Conservation (phyloP, 2,329 filamentous ascomycete genomes). For the Apiospora pterosperma region DNA sequence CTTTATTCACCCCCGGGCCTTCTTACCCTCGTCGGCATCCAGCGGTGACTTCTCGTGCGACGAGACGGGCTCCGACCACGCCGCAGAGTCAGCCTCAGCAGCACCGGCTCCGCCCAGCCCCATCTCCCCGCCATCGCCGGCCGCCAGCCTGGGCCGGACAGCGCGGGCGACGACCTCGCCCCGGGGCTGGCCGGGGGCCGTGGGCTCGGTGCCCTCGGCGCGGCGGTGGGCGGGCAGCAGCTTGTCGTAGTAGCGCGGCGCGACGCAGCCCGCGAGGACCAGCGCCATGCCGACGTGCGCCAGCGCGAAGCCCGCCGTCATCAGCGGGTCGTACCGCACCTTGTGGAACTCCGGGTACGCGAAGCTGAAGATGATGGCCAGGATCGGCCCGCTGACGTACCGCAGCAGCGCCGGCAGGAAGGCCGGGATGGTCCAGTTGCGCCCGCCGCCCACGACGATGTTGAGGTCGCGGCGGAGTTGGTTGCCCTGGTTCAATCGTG, state of each 20-base stretch:
- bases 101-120: neutral
- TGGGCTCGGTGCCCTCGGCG: slow-evolving; percentile 34
- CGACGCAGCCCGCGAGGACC: slow-evolving; percentile 44
- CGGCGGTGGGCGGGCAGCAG: slow-evolving; percentile 46
- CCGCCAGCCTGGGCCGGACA: neutral
- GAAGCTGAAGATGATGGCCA: slow-evolving; percentile 50
- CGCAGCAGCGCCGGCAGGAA: slow-evolving; percentile 49
- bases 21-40: neutral
- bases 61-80: neutral
- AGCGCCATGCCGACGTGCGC: slow-evolving; percentile 43
- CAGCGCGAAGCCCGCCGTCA: slow-evolving; percentile 47
- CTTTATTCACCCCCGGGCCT: neutral
- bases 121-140: neutral
- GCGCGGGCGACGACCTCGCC: neutral
- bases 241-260: slow-evolving; percentile 51
- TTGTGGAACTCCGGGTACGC: slow-evolving; percentile 47
- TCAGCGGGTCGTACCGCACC: slow-evolving; percentile 45
- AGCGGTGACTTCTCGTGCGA: neutral
- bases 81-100: neutral
- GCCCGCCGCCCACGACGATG: slow-evolving; percentile 46
- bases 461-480: slow-evolving; percentile 55
- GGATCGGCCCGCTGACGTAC: slow-evolving; percentile 45
- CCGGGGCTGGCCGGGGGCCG: slow-evolving; percentile 8
- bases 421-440: slow-evolving; percentile 52
- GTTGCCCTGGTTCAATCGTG: slow-evolving; percentile 39